phyloP scores from a whole-genome alignment of 2,329 filamentous ascomycete genomes.

The Fusarium sp. region DNA sequence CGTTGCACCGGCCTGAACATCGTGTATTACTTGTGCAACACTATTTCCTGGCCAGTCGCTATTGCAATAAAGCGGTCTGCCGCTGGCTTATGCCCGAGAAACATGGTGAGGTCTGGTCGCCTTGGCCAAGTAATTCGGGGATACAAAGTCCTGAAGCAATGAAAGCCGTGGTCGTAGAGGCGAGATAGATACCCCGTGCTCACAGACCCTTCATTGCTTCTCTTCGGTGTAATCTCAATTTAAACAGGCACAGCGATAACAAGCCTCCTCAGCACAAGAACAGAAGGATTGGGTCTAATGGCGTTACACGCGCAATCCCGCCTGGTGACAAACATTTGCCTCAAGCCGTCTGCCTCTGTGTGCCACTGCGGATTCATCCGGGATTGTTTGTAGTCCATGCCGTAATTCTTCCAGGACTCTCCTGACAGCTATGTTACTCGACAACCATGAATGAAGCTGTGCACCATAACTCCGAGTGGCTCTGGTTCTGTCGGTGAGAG shows the following conservation, averaged over 20 bases:
- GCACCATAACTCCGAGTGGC: background rate
- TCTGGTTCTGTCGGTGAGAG: background rate
- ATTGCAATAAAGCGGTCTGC: constrained; percentile 3
- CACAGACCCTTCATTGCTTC: background rate
- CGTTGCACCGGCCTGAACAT: constrained; percentile 10
- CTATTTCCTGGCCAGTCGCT: constrained; percentile 4
- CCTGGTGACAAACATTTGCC: constrained; percentile 38
- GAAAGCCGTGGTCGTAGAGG: background rate
- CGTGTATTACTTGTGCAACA: constrained; percentile 22
- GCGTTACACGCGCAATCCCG: constrained; percentile 28
- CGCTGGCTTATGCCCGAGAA: background rate
- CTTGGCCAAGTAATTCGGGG: background rate
- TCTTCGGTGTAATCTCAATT: background rate
- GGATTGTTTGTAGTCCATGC: constrained; percentile 25
- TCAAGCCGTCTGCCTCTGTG: constrained; percentile 25
- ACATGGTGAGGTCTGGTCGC: background rate
- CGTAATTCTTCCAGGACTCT: constrained; percentile 27
- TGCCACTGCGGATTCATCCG: constrained; percentile 27
- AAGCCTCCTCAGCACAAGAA: background rate
- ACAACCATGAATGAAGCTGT: constrained; percentile 6
- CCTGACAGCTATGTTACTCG: constrained; percentile 28
- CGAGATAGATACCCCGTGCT: background rate
- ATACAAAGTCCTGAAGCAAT: background rate
- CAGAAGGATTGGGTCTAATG: background rate
- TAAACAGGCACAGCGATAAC: background rate